Conservation (phyloP, 768 basidiomycete species). For the Tylopilus cervinicoccineus region DNA sequence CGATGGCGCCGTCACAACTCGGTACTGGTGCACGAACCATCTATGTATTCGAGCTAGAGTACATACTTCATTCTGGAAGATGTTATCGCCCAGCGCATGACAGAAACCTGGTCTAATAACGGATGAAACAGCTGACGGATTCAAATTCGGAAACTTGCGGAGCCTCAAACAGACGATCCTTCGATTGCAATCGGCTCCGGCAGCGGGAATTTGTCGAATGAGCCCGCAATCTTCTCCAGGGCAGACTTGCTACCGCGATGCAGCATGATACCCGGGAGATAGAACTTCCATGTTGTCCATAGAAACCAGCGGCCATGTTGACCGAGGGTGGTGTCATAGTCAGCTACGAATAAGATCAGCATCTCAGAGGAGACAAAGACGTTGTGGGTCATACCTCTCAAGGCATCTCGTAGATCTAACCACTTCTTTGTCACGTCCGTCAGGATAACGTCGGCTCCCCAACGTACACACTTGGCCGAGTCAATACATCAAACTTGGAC, state of each 20-base stretch:
- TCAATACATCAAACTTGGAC: slow-evolving; percentile 1
- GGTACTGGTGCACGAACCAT: too few relatives aligned
- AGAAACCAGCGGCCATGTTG: slow-evolving; percentile 66
- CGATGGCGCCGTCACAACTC: too few relatives aligned
- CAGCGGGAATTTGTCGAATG: slow-evolving; percentile 39
- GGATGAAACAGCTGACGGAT: not conserved
- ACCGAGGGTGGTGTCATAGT: slow-evolving; percentile 62
- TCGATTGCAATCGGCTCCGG: slow-evolving; percentile 25
- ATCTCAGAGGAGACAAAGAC: not conserved
- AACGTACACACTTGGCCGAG: slow-evolving; percentile 58
- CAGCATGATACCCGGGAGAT: slow-evolving; percentile 43
- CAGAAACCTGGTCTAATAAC: slow-evolving; percentile 7
- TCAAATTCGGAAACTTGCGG: not conserved
- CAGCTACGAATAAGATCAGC: slow-evolving; percentile 36
- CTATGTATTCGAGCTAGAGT: not conserved
- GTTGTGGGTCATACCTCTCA: slow-evolving; percentile 44
- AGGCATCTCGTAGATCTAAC: slow-evolving; percentile 56
- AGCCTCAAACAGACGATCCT: slow-evolving; percentile 12
- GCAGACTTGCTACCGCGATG: slow-evolving; percentile 28
- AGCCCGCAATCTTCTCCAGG: slow-evolving; percentile 52
- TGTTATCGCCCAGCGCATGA: too few relatives aligned
- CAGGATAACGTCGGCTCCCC: slow-evolving; percentile 75
- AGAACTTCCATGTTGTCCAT: slow-evolving; percentile 65
- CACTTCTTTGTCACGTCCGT: slow-evolving; percentile 71
- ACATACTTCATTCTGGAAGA: not conserved